Evolutionary conservation across 2,329 filamentous ascomycete genomes (phyloP).

Genomic region (Plectosphaerella plurivora): DNA sequence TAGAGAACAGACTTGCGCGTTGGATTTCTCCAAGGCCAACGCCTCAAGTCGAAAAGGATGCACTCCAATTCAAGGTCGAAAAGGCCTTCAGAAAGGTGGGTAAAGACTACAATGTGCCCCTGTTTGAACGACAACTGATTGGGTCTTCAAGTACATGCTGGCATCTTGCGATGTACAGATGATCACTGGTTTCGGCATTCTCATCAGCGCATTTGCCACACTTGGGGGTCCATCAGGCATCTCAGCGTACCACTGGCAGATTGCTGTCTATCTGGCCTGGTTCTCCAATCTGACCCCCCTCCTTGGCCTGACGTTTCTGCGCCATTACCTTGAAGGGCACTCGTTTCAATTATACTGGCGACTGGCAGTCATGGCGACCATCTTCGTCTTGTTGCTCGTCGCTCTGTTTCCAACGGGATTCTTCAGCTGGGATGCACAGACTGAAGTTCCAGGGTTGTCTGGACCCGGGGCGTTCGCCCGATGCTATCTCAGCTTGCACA

Average conservation of each 20-base stretch:
- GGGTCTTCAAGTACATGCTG: not conserved
- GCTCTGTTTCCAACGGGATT: not conserved
- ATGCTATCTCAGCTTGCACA: not conserved
- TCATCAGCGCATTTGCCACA: constrained; percentile 11
- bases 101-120: not conserved
- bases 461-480: not conserved
- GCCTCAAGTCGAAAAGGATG: not conserved
- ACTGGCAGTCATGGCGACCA: not conserved
- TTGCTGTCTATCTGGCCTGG: constrained; percentile 24
- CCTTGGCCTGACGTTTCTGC: not conserved
- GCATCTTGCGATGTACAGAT: constrained; percentile 19
- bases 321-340: not conserved
- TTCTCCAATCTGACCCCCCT: constrained; percentile 24
- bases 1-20: not conserved
- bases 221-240: constrained; percentile 6
- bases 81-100: constrained; percentile 31
- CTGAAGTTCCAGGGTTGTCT: not conserved
- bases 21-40: not conserved
- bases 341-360: not conserved
- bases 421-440: not conserved
- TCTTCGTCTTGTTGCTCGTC: not conserved
- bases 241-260: constrained; percentile 21
- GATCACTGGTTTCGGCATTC: constrained; percentile 22
- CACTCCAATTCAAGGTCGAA: not conserved
- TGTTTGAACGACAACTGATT: not conserved